These are phyloP conservation scores for Eutrema yunnanense DNA, from an alignment of 345 rosid species.

Conservation along the genomic window DNA sequence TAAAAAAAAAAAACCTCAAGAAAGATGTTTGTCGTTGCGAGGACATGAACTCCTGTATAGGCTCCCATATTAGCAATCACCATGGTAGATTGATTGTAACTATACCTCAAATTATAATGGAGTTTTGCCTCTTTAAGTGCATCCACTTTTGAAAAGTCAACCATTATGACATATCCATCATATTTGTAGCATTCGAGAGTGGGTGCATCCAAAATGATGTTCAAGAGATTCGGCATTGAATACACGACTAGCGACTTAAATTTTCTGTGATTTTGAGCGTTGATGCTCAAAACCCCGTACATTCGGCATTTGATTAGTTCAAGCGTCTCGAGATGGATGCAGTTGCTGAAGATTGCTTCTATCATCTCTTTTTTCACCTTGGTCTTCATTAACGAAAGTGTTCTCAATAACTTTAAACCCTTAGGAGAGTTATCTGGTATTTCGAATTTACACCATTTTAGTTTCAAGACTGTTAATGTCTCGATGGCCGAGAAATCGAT, in stretches of 20 bases:
- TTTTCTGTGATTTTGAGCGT: background rate
- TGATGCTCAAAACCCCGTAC: background rate
- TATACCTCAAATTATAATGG: background rate
- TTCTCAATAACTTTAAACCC: background rate
- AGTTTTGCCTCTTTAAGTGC: background rate
- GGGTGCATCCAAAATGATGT: background rate
- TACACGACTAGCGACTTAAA: background rate
- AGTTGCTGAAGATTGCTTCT: background rate
- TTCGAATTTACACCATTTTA: background rate
- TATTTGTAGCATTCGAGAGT: background rate
- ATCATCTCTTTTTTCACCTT: background rate
- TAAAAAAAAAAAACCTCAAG: background rate
- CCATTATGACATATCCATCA: background rate
- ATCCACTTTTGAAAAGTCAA: background rate
- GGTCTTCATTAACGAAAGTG: background rate
- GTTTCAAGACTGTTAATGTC: background rate
- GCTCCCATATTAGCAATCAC: background rate
- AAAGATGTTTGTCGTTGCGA: slow-evolving; percentile 1
- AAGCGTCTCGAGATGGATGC: background rate
- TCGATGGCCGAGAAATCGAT: background rate
- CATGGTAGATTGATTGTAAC: background rate
- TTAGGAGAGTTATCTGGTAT: background rate
- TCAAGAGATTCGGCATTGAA: background rate
- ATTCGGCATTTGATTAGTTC: background rate
- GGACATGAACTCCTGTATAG: background rate